Conservation (phyloP, 306 rosid species). For the Cicer chorassanicum region DNA sequence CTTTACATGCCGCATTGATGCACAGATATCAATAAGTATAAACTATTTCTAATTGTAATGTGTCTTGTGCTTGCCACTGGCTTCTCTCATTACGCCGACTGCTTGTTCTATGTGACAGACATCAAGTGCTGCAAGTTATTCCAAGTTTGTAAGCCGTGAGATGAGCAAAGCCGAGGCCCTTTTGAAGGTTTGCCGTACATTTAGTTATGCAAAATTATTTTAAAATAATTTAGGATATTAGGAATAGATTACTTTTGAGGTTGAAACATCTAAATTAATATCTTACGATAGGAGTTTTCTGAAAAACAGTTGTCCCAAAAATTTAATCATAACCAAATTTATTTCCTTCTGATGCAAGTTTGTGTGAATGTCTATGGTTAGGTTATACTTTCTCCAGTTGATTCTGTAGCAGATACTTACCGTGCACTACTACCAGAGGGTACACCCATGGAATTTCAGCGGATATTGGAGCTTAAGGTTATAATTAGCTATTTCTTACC, state of each 20-base stretch:
- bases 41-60: constrained; percentile 15
- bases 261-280: constrained; percentile 20
- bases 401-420: constrained; percentile 95
- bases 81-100: constrained; percentile 24
- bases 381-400: constrained; percentile 96
- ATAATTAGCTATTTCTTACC: constrained; percentile 38
- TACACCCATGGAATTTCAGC: constrained; percentile 97
- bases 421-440: constrained; percentile 98
- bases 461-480: constrained; percentile 98
- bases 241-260: constrained; percentile 13
- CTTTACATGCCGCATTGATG: constrained; percentile 7
- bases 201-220: constrained; percentile 19
- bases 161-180: constrained; percentile 99
- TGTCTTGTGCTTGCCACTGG: constrained; percentile 18
- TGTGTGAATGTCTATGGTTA: constrained; percentile 44
- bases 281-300: background rate
- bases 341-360: constrained; percentile 36
- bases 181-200: constrained; percentile 69
- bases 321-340: constrained; percentile 22
- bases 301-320: background rate
- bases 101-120: constrained; percentile 60
- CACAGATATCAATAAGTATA: constrained; percentile 5
- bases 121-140: constrained; percentile 90
- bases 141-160: constrained; percentile 95
- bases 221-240: constrained; percentile 14